Percentiles rank a stretch among this genome's conserved stretches.
Conservation (phyloP, 2,329 filamentous ascomycete species). For the Lasiodiplodia theobromae region DNA sequence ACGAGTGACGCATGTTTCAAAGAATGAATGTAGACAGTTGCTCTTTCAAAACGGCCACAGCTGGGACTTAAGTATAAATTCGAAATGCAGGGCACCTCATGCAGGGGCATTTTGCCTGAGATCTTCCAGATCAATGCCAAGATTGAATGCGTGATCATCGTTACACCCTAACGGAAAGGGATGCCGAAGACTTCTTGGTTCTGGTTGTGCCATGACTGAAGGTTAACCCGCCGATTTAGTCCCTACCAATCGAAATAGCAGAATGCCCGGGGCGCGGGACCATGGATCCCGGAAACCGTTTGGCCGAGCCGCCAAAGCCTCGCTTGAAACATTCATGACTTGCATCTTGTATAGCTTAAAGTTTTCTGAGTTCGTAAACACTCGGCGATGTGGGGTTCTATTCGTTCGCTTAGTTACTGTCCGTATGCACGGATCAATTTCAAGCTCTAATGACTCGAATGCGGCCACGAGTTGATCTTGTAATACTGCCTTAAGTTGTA, state of each 20-base stretch:
- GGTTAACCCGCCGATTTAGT: too few relatives aligned
- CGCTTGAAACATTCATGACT: background rate
- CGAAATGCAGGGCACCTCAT: background rate
- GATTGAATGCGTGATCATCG: too few relatives aligned
- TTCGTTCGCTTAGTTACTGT: conserved; percentile 7
- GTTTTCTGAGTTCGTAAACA: background rate
- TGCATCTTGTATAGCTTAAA: background rate
- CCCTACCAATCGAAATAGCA: too few relatives aligned
- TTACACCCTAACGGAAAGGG: too few relatives aligned
- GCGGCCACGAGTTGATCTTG: too few relatives aligned
- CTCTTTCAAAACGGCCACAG: background rate
- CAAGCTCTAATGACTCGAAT: too few relatives aligned
- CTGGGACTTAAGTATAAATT: background rate
- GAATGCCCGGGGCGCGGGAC: background rate
- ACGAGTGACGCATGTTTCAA: conserved; percentile 1
- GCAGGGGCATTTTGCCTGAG: background rate
- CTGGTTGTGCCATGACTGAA: too few relatives aligned
- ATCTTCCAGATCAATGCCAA: background rate
- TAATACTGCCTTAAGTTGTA: too few relatives aligned
- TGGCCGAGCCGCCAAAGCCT: background rate
- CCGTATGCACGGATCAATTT: background rate
- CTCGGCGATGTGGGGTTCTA: background rate
- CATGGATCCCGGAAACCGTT: too few relatives aligned
- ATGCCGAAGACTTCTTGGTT: too few relatives aligned
- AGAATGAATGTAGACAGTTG: background rate